These are phyloP conservation scores for Sequoiadendron giganteum DNA, from an alignment of 75 land plant species.

Conservation along the genomic window DNA sequence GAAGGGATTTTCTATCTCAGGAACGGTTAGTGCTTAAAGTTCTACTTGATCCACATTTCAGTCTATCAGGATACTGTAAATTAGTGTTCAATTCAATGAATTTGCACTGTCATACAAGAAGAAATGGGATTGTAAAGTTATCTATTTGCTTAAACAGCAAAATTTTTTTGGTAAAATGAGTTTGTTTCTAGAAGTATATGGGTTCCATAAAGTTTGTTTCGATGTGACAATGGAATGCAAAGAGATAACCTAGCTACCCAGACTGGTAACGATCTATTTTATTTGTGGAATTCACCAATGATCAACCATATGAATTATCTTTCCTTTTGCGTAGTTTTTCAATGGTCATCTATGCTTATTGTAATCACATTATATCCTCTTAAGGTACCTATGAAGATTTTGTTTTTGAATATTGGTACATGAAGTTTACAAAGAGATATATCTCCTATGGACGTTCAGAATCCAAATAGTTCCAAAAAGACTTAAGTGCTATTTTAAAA, in stretches of 20 bases:
- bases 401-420: no score
- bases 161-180: not conserved
- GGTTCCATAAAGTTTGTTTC: not conserved
- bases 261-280: not conserved
- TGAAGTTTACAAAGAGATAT: no score
- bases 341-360: not conserved
- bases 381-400: not conserved
- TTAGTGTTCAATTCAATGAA: not conserved
- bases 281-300: not conserved
- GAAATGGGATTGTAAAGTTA: not conserved
- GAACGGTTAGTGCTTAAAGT: constrained; percentile 26
- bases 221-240: not conserved
- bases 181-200: not conserved
- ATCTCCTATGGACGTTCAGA: no score
- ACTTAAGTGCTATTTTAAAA: no score
- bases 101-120: not conserved
- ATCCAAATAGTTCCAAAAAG: no score
- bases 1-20: constrained; percentile 52
- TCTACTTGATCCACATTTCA: not conserved
- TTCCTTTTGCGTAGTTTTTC: not conserved
- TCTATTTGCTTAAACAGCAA: not conserved
- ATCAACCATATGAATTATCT: not conserved
- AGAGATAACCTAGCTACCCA: not conserved
- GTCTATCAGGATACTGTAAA: not conserved
- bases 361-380: not conserved